Conservation (phyloP, 2,329 filamentous ascomycete species). For the Neofusicoccum kwambonambiense region DNA sequence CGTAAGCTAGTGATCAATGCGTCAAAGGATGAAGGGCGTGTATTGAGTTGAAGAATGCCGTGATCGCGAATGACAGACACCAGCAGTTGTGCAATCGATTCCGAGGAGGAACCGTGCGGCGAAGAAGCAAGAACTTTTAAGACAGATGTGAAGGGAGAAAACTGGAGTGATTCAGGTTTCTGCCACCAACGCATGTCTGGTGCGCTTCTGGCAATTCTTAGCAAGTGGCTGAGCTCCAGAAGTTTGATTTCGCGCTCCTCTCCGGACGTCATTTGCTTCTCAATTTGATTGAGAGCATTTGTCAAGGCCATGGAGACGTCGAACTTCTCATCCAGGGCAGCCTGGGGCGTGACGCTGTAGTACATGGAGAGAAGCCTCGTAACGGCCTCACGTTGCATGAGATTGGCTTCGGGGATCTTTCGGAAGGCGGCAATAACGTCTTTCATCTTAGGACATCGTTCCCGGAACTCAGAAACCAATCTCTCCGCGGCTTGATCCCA, state of each 20-base stretch:
- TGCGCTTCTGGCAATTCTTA: slow-evolving; percentile 76
- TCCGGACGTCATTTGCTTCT: slow-evolving; percentile 39
- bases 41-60: slow-evolving; percentile 59
- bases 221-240: slow-evolving; percentile 77
- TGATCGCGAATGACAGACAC: slow-evolving; percentile 62
- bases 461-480: slow-evolving; percentile 71
- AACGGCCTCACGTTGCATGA: slow-evolving; percentile 75
- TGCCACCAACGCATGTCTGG: slow-evolving; percentile 89
- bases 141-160: slow-evolving; percentile 71
- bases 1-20: slow-evolving; percentile 48
- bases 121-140: slow-evolving; percentile 58
- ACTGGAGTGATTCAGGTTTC: slow-evolving; percentile 61
- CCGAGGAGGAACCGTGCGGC: slow-evolving; percentile 48
- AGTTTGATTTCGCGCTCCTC: slow-evolving; percentile 58
- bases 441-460: slow-evolving; percentile 77
- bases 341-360: slow-evolving; percentile 76
- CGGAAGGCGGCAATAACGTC: slow-evolving; percentile 75
- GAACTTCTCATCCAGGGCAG: slow-evolving; percentile 80
- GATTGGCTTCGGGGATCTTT: slow-evolving; percentile 61
- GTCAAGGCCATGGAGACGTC: slow-evolving; percentile 79
- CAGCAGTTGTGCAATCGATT: slow-evolving; percentile 57
- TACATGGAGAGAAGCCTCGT: slow-evolving; percentile 79
- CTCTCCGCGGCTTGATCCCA: slow-evolving; percentile 71
- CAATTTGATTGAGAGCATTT: slow-evolving; percentile 63
- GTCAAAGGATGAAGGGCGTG: slow-evolving; percentile 40